Evolutionary conservation across 805 yeast genomes (phyloP).

Genomic region (Teunomyces barrocoloradensis): DNA sequence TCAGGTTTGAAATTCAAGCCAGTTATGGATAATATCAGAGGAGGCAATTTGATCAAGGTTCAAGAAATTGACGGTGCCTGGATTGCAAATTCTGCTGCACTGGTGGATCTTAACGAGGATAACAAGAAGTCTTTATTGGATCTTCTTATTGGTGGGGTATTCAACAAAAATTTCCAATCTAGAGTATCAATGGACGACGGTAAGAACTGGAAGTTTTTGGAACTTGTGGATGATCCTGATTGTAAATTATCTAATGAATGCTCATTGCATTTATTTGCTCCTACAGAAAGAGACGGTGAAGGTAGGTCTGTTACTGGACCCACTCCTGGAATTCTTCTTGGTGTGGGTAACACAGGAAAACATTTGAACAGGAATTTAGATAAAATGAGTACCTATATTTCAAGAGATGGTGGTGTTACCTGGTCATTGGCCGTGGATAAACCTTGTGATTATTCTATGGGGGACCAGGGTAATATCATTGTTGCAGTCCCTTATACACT

Average conservation of each 20-base stretch:
- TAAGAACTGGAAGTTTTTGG: conserved; percentile 48
- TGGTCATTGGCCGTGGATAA: conserved; percentile 60
- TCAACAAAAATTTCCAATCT: conserved; percentile 21
- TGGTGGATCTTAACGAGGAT: conserved; percentile 12
- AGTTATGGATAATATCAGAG: conserved; percentile 41
- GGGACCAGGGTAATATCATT: conserved; percentile 76
- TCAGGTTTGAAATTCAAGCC: conserved; percentile 51
- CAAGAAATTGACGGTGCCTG: conserved; percentile 61
- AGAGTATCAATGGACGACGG: conserved; percentile 54
- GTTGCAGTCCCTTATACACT: conserved; percentile 50
- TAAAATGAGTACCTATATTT: conserved; percentile 51
- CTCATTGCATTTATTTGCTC: conserved; percentile 41
- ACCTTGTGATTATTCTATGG: conserved; percentile 57
- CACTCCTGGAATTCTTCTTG: conserved; percentile 48
- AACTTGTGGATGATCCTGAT: conserved; percentile 41
- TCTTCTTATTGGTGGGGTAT: conserved; percentile 16
- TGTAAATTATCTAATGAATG: conserved; percentile 49
- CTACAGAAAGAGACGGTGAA: conserved; percentile 35
- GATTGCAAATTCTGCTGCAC: conserved; percentile 42
- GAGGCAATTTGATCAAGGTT: conserved; percentile 45
- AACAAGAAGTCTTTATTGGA: conserved; percentile 17
- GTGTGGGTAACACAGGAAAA: conserved; percentile 33
- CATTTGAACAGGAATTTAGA: conserved; percentile 12
- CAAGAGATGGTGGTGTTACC: conserved; percentile 74
- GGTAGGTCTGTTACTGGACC: conserved; percentile 48